These are phyloP conservation scores for Antitrichia curtipendula DNA, from an alignment of 225 moss, liverwort and hornwort species.

Conservation along the genomic window DNA sequence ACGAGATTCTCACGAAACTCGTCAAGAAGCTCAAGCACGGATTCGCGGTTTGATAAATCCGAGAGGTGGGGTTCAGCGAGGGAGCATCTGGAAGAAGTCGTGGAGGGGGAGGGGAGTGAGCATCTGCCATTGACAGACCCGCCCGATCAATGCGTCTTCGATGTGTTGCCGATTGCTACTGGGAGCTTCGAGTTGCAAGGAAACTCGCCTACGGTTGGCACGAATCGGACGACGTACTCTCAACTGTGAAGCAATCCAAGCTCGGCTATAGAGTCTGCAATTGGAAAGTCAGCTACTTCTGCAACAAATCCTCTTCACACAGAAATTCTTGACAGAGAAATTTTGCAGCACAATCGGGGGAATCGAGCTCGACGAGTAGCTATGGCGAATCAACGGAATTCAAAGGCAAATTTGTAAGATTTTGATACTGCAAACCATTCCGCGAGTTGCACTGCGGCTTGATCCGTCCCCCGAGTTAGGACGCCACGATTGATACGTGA, in stretches of 20 bases:
- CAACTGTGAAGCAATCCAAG: not conserved
- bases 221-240: not conserved
- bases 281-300: not conserved
- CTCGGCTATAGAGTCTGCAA: not conserved
- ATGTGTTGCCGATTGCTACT: slow-evolving; percentile 16
- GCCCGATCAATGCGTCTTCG: slow-evolving; percentile 7
- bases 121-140: slow-evolving; percentile 14
- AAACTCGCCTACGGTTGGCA: not conserved
- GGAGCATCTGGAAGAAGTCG: slow-evolving; percentile 4
- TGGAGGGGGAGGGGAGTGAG: not conserved
- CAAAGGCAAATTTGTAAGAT: not conserved
- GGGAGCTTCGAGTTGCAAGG: not conserved
- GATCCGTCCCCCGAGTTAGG: not conserved
- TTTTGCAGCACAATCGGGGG: not conserved
- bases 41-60: not conserved
- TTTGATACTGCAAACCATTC: not conserved
- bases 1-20: slow-evolving; percentile 4
- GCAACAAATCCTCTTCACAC: no score
- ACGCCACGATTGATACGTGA: not conserved
- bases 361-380: not conserved
- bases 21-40: not conserved
- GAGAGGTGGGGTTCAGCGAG: not conserved
- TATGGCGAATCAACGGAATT: not conserved
- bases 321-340: not conserved
- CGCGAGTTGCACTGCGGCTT: not conserved